Evolutionary conservation across 805 yeast species (phyloP), one percentile per base, ranked within the genome.

Genomic region (Priceomyces melissophilus): DNA sequence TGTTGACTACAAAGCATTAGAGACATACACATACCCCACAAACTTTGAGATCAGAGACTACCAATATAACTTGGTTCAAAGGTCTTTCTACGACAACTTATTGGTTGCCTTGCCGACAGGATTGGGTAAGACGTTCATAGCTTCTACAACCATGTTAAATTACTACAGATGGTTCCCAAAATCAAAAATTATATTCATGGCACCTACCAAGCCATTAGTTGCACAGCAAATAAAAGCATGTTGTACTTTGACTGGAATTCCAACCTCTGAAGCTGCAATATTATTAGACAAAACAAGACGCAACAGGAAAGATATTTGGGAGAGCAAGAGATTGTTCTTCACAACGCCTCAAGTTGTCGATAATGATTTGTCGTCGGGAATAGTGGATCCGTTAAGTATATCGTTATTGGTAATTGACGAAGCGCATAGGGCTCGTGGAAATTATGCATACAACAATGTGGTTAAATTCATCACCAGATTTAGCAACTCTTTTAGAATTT

Each of bases 341-440:
- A 81, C 96, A 1, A 93, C 99, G 0, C 99, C 99, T 0, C 99
- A 93, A 54, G 95, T 90, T 4, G 90, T 93, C 3, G 96, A 88
- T 47, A 89, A 89, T 61, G 99, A 93, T 61, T 68, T 93, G 46
- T 71, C 76, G 32, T 66, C 79, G 30, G 96, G 96, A 0, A 65
- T 78, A 1, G 63, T 91, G 16, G 79, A 87, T 54, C 96, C 98
- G 0, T 82, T 79, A 48, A 74, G 75, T 16, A 69, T 93, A 10
- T 84, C 79, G 0, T 77, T 93, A 39, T 52, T 95, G 33, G 91
- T 93, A 2, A 73, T 93, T 16, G 99, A 93, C 63, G 99, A 93
- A 65, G 98, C 99, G 0, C 99, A 93, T 60, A 70, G 96, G 37
- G 89, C 97, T 0, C 82, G 83, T 38, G 96, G 96, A 0, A 84